Conservation (phyloP, 768 basidiomycete genomes). For the Tricholoma bakamatsutake region DNA sequence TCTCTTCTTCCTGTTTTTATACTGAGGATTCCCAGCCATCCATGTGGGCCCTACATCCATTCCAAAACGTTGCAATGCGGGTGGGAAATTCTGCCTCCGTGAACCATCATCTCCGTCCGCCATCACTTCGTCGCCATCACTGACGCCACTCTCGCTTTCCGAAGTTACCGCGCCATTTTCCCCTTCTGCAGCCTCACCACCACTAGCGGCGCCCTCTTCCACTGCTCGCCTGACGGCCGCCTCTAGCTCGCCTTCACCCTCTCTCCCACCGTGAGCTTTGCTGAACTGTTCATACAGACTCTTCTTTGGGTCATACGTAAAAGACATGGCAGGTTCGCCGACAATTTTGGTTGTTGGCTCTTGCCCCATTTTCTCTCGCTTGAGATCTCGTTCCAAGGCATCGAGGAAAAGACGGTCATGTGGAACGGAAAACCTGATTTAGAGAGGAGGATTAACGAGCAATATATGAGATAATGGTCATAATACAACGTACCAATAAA, state of each 20-base stretch:
- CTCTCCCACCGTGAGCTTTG: constrained; percentile 34
- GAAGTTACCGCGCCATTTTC: constrained; percentile 18
- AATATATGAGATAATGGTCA: background rate
- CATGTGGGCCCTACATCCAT: constrained; percentile 43
- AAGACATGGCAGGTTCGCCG: constrained; percentile 83
- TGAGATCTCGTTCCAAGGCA: constrained; percentile 92
- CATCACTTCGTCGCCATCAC: constrained; percentile 19
- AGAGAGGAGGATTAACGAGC: background rate
- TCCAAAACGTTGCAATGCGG: constrained; percentile 33
- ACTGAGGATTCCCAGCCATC: constrained; percentile 79
- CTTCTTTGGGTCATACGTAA: constrained; percentile 82
- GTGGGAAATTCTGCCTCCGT: constrained; percentile 9
- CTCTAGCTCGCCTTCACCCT: constrained; percentile 36
- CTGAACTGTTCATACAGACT: constrained; percentile 88
- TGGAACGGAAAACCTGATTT: constrained; percentile 86
- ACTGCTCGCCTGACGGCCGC: constrained; percentile 27
- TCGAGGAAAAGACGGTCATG: constrained; percentile 97
- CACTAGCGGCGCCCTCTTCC: constrained; percentile 19
- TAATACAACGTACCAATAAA: constrained; percentile 73
- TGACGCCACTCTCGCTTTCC: constrained; percentile 19
- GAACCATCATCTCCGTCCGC: constrained; percentile 14
- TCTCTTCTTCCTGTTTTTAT: constrained; percentile 87
- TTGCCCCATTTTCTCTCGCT: constrained; percentile 87
- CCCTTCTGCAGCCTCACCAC: constrained; percentile 10
- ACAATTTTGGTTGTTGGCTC: constrained; percentile 72